Evolutionary conservation across 1,284 basidiomycete species (phyloP).

Genomic region (Porogramme epimiltina): DNA sequence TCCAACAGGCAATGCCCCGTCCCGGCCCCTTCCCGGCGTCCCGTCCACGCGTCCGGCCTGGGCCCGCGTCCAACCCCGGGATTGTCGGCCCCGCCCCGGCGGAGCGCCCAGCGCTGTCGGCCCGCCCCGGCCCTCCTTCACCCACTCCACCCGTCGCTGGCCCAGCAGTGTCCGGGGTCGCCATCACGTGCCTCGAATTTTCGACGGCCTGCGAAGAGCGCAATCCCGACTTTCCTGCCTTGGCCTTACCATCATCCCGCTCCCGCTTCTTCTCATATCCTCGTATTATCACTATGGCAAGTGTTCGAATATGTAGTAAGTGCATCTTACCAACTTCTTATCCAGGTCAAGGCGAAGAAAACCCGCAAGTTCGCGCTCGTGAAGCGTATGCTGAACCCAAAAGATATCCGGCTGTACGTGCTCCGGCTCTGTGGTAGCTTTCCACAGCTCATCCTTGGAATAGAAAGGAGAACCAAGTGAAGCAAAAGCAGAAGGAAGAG

Average conservation of each 20-base stretch:
- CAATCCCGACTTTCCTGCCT: too few species aligned
- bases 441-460: too few species aligned
- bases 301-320: too few species aligned
- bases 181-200: neutral
- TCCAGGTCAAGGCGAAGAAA: slow-evolving; percentile 90
- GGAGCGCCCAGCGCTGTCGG: too few species aligned
- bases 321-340: too few species aligned
- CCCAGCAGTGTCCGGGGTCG: neutral
- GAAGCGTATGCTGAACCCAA: slow-evolving; percentile 95
- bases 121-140: neutral
- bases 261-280: neutral
- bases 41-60: too few species aligned
- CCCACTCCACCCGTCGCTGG: neutral
- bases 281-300: too few species aligned
- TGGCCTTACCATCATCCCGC: neutral
- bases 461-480: slow-evolving; percentile 82
- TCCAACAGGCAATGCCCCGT: too few species aligned
- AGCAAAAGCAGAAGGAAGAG: slow-evolving; percentile 78
- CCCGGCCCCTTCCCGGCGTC: too few species aligned
- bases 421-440: neutral
- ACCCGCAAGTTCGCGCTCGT: slow-evolving; percentile 95
- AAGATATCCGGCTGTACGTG: slow-evolving; percentile 89
- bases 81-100: too few species aligned
- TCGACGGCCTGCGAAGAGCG: neutral
- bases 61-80: too few species aligned